A percentile compares a stretch with the other conserved stretches of the same genome.
Evolutionary conservation across 1,139 yeast species (phyloP).

Genomic region (Debaryomyces robertsiae): DNA sequence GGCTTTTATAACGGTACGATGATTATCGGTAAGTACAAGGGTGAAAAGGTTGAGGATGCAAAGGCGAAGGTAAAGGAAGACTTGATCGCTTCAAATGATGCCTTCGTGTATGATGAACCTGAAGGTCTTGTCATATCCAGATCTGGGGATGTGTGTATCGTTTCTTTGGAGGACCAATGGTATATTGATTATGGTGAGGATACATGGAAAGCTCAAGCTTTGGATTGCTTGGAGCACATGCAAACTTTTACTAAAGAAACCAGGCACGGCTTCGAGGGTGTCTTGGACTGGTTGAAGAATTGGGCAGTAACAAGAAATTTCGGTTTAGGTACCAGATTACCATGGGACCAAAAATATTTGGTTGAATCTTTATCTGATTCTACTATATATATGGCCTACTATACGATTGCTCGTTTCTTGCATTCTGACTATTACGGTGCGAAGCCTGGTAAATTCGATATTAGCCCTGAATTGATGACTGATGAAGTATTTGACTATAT

Average conservation of each 20-base stretch:
- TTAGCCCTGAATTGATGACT: slow-evolving; percentile 83
- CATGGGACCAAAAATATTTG: slow-evolving; percentile 95
- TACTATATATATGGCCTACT: slow-evolving; percentile 93
- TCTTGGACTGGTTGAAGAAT: slow-evolving; percentile 93
- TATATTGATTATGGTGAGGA: slow-evolving; percentile 97
- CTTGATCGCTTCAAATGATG: slow-evolving; percentile 72
- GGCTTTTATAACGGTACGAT: slow-evolving; percentile 91
- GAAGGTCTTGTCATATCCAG: slow-evolving; percentile 88
- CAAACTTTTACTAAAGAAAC: slow-evolving; percentile 84
- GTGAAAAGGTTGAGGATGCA: slow-evolving; percentile 88
- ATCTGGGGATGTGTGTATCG: slow-evolving; percentile 96
- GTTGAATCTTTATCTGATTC: slow-evolving; percentile 97
- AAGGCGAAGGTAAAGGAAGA: slow-evolving; percentile 86
- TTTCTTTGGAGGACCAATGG: slow-evolving; percentile 98
- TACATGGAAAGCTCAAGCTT: slow-evolving; percentile 82
- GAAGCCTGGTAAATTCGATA: slow-evolving; percentile 68
- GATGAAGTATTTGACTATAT: slow-evolving; percentile 93
- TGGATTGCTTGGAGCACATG: slow-evolving; percentile 77
- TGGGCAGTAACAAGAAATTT: slow-evolving; percentile 99
- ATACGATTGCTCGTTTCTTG: slow-evolving; percentile 84
- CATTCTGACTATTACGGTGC: slow-evolving; percentile 88
- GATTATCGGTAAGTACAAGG: slow-evolving; percentile 79
- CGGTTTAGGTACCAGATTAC: slow-evolving; percentile 93
- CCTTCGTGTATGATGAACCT: slow-evolving; percentile 93
- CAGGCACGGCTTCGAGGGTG: slow-evolving; percentile 90